Conservation (phyloP, 306 rosid species). For the Vigna radiata region DNA sequence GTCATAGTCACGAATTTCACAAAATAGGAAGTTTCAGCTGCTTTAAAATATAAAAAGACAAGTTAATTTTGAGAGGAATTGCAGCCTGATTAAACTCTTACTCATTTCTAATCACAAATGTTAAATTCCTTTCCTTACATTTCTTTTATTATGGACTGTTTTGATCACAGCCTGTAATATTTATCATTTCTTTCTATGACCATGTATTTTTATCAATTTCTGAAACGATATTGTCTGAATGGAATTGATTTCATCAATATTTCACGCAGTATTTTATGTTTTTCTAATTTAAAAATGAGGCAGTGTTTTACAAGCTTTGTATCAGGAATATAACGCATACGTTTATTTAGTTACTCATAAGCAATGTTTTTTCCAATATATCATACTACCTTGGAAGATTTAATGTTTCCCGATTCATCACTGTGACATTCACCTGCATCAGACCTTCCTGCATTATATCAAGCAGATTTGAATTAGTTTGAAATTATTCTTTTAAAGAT, state of each 20-base stretch:
- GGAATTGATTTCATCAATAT: neutral
- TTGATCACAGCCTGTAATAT: neutral
- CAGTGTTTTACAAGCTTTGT: too few relatives aligned
- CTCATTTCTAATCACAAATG: constrained; percentile 1
- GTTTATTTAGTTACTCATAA: constrained; percentile 1
- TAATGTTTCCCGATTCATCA: constrained; percentile 46
- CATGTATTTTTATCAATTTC: neutral
- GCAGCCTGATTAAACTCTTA: neutral
- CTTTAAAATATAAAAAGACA: constrained; percentile 8
- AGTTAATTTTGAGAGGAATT: neutral
- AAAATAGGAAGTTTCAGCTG: neutral
- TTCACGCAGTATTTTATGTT: neutral
- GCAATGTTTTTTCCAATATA: neutral
- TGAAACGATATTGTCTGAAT: neutral
- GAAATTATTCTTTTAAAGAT: neutral
- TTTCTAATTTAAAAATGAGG: neutral
- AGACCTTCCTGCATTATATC: constrained; percentile 49
- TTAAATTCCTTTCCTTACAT: neutral
- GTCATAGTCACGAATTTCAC: neutral
- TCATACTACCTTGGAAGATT: constrained; percentile 66
- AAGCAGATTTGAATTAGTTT: neutral
- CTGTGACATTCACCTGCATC: constrained; percentile 44
- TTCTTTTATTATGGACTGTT: constrained; percentile 1
- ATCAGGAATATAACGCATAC: too few relatives aligned
- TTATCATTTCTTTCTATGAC: constrained; percentile 1